Conservation (phyloP, 2,329 filamentous ascomycete genomes). For the Fusarium globosum region DNA sequence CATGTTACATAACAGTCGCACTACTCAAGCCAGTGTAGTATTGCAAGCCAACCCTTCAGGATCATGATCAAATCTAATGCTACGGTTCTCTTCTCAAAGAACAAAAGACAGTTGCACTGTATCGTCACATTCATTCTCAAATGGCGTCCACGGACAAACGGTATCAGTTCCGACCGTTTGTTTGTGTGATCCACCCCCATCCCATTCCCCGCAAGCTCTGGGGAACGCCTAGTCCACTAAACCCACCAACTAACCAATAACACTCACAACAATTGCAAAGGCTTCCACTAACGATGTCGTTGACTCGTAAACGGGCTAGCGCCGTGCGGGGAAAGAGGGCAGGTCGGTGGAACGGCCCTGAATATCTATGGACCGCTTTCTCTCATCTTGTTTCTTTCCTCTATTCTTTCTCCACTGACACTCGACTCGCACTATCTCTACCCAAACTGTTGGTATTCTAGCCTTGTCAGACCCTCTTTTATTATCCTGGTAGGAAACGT, state of each 20-base stretch:
- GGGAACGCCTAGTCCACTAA: not conserved
- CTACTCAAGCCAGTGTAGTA: not conserved
- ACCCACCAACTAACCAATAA: not conserved
- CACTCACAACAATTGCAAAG: not conserved
- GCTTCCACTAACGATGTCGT: not conserved
- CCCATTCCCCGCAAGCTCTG: not conserved
- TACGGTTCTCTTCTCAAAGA: rapidly evolving
- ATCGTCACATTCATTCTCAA: rapidly evolving
- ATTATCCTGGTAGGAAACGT: not conserved
- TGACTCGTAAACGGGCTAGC: not conserved
- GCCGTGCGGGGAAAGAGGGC: not conserved
- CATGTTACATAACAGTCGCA: not conserved
- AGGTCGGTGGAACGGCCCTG: not conserved
- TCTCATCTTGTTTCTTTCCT: not conserved
- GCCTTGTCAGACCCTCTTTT: not conserved
- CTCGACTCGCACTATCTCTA: not conserved
- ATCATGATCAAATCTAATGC: rapidly evolving
- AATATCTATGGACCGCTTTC: not conserved
- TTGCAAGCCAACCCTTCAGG: not conserved
- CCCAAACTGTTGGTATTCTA: not conserved
- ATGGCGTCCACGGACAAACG: not conserved
- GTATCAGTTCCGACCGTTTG: not conserved
- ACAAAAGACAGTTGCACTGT: not conserved
- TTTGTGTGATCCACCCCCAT: not conserved
- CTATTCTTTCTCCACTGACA: not conserved